A percentile compares a stretch with the other conserved stretches of the same genome.
phyloP scores from a whole-genome alignment of 345 rosid species.

The Physaria fendleri region DNA sequence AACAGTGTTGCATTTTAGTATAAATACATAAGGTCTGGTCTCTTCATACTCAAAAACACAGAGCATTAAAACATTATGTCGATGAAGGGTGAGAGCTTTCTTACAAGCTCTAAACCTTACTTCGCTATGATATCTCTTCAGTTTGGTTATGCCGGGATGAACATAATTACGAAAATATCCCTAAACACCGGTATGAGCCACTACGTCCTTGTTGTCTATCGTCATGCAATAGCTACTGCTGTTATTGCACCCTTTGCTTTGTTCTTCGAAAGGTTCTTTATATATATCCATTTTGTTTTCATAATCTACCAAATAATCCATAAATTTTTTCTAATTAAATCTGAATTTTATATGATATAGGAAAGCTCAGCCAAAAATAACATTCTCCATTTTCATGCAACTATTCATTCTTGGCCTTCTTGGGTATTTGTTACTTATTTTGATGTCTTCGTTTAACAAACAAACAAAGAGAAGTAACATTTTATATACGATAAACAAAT shows the following conservation, averaged over 20 bases:
- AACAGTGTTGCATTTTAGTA: slow-evolving; percentile 6
- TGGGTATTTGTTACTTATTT: slow-evolving; percentile 14
- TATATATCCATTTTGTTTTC: no score
- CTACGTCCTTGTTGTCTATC: slow-evolving; percentile 59
- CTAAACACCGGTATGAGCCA: slow-evolving; percentile 58
- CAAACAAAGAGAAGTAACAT: neutral
- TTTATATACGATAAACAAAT: neutral
- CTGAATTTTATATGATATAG: neutral
- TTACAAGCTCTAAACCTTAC: slow-evolving; percentile 40
- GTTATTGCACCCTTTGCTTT: slow-evolving; percentile 72
- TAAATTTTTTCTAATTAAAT: neutral
- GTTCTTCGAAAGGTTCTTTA: slow-evolving; percentile 59
- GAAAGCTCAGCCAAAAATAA: slow-evolving; percentile 20
- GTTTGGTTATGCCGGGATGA: slow-evolving; percentile 51
- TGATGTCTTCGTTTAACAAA: neutral
- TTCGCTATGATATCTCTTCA: slow-evolving; percentile 49
- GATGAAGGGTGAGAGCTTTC: slow-evolving; percentile 23
- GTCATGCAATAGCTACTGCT: slow-evolving; percentile 55
- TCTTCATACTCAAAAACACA: slow-evolving; percentile 6
- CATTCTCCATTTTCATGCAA: slow-evolving; percentile 27
- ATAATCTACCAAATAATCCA: neutral
- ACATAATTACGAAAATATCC: slow-evolving; percentile 43
- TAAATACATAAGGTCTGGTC: slow-evolving; percentile 20
- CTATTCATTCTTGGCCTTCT: slow-evolving; percentile 28
- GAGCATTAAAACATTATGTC: slow-evolving; percentile 6